Conservation (phyloP, 1,284 basidiomycete species). For the Rhodotorula sp. region DNA sequence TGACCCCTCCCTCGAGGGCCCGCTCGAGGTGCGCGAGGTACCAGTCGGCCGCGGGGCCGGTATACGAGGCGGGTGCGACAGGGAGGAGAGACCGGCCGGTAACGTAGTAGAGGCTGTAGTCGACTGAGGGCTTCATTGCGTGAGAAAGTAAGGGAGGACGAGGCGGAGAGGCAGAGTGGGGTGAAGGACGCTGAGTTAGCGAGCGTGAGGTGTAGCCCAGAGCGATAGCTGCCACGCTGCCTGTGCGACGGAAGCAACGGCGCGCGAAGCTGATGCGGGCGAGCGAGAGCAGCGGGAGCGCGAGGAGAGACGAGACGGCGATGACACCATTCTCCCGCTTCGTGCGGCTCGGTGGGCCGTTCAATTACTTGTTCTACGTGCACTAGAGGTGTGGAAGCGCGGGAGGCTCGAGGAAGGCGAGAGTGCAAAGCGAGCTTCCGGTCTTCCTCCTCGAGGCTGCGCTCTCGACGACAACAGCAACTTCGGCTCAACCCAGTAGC, state of each 20-base stretch:
- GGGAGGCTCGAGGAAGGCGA: too few species aligned
- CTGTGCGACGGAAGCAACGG: too few species aligned
- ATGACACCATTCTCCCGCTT: neutral
- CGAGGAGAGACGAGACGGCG: neutral
- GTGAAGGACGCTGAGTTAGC: neutral
- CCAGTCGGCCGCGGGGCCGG: slow-evolving; percentile 37
- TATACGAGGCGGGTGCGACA: neutral
- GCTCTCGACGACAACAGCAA: too few species aligned
- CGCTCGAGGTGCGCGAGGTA: slow-evolving; percentile 60
- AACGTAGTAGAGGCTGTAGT: slow-evolving; percentile 71
- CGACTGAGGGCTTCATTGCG: slow-evolving; percentile 52
- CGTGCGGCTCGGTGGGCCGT: too few species aligned
- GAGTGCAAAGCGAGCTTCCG: too few species aligned
- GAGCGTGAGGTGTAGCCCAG: too few species aligned
- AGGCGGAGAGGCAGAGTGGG: neutral
- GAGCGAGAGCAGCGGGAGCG: neutral
- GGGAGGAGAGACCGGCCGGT: slow-evolving; percentile 37
- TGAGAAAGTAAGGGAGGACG: neutral
- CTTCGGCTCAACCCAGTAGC: too few species aligned
- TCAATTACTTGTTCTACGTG: too few species aligned
- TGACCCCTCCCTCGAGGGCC: slow-evolving; percentile 82
- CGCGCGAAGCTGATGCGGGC: too few species aligned
- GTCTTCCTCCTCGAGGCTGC: too few species aligned
- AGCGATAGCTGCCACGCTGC: too few species aligned
- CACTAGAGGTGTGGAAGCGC: too few species aligned